Evolutionary conservation across 805 yeast species (phyloP), one percentile per base, ranked within the genome.

Genomic region (Yueomyces sp.): DNA sequence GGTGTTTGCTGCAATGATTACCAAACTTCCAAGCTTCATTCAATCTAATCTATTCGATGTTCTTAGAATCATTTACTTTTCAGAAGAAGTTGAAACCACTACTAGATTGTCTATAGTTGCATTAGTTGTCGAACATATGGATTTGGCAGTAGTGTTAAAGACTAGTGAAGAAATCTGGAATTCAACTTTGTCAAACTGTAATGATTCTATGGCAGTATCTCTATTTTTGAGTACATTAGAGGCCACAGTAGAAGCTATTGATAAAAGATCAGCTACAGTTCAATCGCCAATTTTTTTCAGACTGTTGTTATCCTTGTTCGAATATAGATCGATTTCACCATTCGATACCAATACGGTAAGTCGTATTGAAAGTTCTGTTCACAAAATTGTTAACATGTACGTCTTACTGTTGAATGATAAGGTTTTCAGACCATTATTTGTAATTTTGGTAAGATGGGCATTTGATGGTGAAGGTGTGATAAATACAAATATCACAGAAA

Each of bases 331-430:
- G 3, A 69, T 65, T 38, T 69, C 74, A 39, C 67, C 62, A 28
- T 80, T 79, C 57, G 87, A 80, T 54, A 72, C 66, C 49, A 85
- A 85, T 56, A 80, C 94, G 9, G 68, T 84, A 50, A 79, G 82
- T 59, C 74, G 94, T 52, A 76, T 90, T 49, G 97, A 90, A 59
- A 72, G 86, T 26, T 73, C 81, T 8, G 76, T 82, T 57, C 81
- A 83, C 53, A 68, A 73, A 36, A 76, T 87, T 57, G 88, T 84
- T 26, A 76, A 90, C 50, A 68, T 69, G 28, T 80, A 78, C 52
- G 94, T 90, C 26, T 73, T 92, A 80, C 88, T 90, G 63, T 73
- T 92, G 64, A 92, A 92, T 59, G 98, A 92, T 60, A 86, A 85
- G 66, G 76, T 80, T 27, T 92, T 92, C 72, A 77, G 96, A 57